Base-by-base conservation (phyloP, 179 eudicot genomes). In the Silene coronaria region DNA sequence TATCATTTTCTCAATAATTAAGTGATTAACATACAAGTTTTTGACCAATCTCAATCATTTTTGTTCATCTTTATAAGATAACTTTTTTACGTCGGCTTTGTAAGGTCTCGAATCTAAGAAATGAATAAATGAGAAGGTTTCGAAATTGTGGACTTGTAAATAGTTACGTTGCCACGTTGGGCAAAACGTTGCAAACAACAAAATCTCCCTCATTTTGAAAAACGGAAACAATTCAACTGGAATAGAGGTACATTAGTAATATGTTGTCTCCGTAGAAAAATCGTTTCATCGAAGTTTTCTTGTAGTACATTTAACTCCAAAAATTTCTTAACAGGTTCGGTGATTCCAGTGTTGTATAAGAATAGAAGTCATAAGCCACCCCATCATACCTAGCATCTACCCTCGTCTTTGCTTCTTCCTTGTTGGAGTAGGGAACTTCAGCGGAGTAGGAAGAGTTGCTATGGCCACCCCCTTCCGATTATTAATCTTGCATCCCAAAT, bases 401-500 rank as follows among this genome's bases (percentile, higher is more conserved):
- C 83, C 80, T 77, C 90, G 86, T 77, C 86, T 62, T 73, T 86
- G 83, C 83, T 78, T 91, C 80, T 9, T 76, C 82, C 80, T 81
- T 1, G 27, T 80, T 2, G 32, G 10, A 38, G 70, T 59, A 5
- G 80, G 86, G 76, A 96, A 93, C 34, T 69, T 21, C 46, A 96
- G 81, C 4, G 99, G 99, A 53, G 86, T 79, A n/a, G 90, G 88
- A 77, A 96, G 96, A 0, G 86, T 86, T 16, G 91, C 93, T 51
- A 82, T 9, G 32, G 60, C 19, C 34, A 58, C 32, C 4, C 28
- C 72, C 23, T 83, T 83, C 66, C 77, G 80, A 2, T 79, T 72
- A 73, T 48, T 76, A 76, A 87, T 63, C 81, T 91, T 88, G 90
- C 99, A 96, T 10, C 98, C 99, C 76, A 96, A 72, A 55, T 80